phyloP scores from a whole-genome alignment of 768 basidiomycete species.

The Russula sp. region DNA sequence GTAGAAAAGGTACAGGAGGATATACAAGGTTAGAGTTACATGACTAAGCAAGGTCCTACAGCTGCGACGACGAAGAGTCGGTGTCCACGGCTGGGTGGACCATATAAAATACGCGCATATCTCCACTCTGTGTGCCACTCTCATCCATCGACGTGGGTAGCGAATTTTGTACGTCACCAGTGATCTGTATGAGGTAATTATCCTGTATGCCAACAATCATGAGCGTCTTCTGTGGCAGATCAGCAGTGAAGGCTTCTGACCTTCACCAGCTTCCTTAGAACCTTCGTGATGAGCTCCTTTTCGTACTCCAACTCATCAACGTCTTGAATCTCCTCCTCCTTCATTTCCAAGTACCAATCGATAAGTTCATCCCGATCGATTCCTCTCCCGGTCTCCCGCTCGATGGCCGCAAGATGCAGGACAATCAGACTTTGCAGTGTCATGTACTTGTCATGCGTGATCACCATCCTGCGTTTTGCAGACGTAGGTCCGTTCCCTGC shows the following conservation, averaged over 20 bases:
- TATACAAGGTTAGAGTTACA: constrained; percentile 5
- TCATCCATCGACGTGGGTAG: constrained; percentile 57
- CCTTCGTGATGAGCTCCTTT: constrained; percentile 83
- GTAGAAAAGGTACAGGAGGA: constrained; percentile 2
- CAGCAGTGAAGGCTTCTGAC: constrained; percentile 34
- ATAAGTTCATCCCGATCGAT: constrained; percentile 87
- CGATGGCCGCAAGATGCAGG: constrained; percentile 68
- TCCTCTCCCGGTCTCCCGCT: constrained; percentile 67
- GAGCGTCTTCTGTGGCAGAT: not conserved
- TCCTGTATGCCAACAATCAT: constrained; percentile 43
- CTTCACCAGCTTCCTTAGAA: constrained; percentile 86
- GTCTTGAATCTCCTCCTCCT: constrained; percentile 74
- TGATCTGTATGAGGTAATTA: constrained; percentile 75
- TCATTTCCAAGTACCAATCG: constrained; percentile 93
- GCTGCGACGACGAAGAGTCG: constrained; percentile 32
- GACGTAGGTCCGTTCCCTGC: constrained; percentile 34
- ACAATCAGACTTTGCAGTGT: constrained; percentile 84
- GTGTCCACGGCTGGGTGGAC: constrained; percentile 85
- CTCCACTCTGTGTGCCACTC: constrained; percentile 47
- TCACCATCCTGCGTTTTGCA: constrained; percentile 73
- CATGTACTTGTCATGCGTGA: constrained; percentile 95
- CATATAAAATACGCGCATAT: constrained; percentile 75
- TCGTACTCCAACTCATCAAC: constrained; percentile 88
- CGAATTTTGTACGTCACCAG: constrained; percentile 77
- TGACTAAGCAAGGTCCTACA: constrained; percentile 16